Evolutionary conservation across 495 filamentous ascomycete genomes (phyloP), one percentile per base, ranked within the genome.

Genomic region (Neurospora discreta): DNA sequence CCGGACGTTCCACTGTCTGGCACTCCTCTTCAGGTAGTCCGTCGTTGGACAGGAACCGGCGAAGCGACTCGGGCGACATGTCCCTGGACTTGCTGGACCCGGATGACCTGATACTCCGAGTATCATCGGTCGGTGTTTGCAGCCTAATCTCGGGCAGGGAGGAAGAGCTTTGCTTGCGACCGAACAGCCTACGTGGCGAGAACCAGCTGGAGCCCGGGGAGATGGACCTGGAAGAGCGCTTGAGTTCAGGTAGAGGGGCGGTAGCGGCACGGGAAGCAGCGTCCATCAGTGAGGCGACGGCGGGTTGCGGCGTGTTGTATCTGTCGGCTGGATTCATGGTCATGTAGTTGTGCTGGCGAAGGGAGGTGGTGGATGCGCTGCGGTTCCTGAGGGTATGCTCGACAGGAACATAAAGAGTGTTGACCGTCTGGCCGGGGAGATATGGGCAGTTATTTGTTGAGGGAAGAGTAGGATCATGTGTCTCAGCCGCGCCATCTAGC

Each of bases 371-470:
- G 4, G 85, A 87, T 42, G 84, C 84, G 72, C 86, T 87, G 30
- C 86, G 82, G 58, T 80, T 75, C 46, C 85, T 80, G 41, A 81
- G 79, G 69, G 86, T 82, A 13, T 87, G 85, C 79, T 96, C 89
- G 69, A 90, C 82, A 11, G 94, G 94, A 5, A 97, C 89, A 44
- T 90, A 89, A 36, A 97, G 83, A 23, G 93, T 86, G 77, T 97
- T 97, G 78, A 97, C 87, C 1, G 87, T 86, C 79, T 97, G 94
- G 20, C 94, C 94, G 11, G 94, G 94, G 39, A 95, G 87, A 71
- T 94, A 89, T 23, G 94, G 94, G 76, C 93, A 97, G n/a, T 85
- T 80, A 9, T 88, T 92, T 13, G 94, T 95, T 15, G 87, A 88
- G 2, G 90, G 89, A 76, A 91, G 83, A 13, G 86, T 81, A 30